These are phyloP conservation scores for Glycine latifolia DNA, from an alignment of 306 rosid species.

Conservation along the genomic window DNA sequence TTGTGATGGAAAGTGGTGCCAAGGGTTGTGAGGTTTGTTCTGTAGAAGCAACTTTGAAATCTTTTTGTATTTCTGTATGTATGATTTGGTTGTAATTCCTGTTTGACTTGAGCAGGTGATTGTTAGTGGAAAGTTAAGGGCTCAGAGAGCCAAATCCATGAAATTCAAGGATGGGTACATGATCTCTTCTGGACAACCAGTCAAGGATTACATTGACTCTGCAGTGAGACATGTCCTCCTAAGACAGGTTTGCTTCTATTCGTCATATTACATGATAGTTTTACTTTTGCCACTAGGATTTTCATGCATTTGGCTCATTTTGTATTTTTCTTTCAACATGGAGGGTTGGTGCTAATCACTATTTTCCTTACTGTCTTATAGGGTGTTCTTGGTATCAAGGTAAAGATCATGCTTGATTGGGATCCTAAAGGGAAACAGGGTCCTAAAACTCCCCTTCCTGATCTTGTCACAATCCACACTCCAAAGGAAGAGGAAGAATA, in stretches of 20 bases:
- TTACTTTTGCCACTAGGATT: background rate
- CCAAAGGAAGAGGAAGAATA: constrained; percentile 27
- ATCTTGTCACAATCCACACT: constrained; percentile 24
- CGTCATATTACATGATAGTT: background rate
- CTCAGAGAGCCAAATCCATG: constrained; percentile 34
- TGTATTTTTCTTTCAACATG: background rate
- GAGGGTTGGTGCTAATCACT: background rate
- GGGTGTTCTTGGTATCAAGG: constrained; percentile 32
- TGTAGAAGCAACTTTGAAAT: too few relatives aligned
- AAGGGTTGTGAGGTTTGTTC: constrained; percentile 33
- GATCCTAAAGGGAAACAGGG: constrained; percentile 36
- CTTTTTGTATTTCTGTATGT: too few relatives aligned
- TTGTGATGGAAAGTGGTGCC: constrained; percentile 37
- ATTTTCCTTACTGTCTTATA: background rate
- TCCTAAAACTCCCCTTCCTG: constrained; percentile 21
- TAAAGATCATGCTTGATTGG: constrained; percentile 30
- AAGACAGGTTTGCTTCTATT: constrained; percentile 17
- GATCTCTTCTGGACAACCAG: constrained; percentile 28
- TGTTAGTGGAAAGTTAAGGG: constrained; percentile 23
- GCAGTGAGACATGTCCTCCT: constrained; percentile 24
- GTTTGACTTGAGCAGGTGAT: constrained; percentile 15
- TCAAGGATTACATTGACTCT: constrained; percentile 32
- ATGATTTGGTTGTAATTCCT: background rate
- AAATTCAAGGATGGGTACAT: constrained; percentile 32
- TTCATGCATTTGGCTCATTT: background rate